Evolutionary conservation across 257 asterid genomes (phyloP).

Genomic region (Fraxinus pennsylvanica): DNA sequence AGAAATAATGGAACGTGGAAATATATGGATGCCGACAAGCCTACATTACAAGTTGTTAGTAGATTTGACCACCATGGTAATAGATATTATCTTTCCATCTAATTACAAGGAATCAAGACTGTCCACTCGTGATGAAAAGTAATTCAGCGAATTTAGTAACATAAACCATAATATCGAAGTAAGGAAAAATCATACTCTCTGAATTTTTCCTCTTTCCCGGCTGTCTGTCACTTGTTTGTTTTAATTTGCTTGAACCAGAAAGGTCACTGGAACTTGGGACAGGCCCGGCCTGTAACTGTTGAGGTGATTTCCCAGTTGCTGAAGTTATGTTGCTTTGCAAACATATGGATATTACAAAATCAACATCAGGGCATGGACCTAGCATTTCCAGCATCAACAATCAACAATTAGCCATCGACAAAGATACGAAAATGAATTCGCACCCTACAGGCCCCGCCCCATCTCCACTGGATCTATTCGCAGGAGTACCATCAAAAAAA

Average conservation of each 20-base stretch:
- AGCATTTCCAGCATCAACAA: slow-evolving; percentile 27
- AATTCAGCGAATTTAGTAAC: neutral
- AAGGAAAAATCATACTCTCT: slow-evolving; percentile 48
- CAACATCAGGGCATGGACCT: slow-evolving; percentile 95
- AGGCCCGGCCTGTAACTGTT: slow-evolving; percentile 46
- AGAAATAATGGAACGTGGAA: too few relatives aligned
- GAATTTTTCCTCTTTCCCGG: slow-evolving; percentile 68
- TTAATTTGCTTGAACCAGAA: slow-evolving; percentile 60
- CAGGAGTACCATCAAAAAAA: too few relatives aligned
- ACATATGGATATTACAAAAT: slow-evolving; percentile 82
- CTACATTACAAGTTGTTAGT: too few relatives aligned
- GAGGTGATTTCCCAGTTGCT: slow-evolving; percentile 47
- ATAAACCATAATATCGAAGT: slow-evolving; percentile 14
- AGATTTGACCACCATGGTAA: too few relatives aligned
- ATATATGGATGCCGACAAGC: too few relatives aligned
- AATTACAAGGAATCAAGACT: too few relatives aligned
- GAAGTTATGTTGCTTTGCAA: slow-evolving; percentile 78
- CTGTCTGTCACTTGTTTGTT: slow-evolving; percentile 56
- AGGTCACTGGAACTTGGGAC: slow-evolving; percentile 66
- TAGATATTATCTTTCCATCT: too few relatives aligned
- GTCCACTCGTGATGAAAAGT: too few relatives aligned
- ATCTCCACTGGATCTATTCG: too few relatives aligned
- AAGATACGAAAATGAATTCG: too few relatives aligned
- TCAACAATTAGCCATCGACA: slow-evolving; percentile 43
- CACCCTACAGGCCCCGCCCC: too few relatives aligned